These are phyloP conservation scores for Terana coerulea DNA, from an alignment of 768 basidiomycete genomes.

Conservation along the genomic window DNA sequence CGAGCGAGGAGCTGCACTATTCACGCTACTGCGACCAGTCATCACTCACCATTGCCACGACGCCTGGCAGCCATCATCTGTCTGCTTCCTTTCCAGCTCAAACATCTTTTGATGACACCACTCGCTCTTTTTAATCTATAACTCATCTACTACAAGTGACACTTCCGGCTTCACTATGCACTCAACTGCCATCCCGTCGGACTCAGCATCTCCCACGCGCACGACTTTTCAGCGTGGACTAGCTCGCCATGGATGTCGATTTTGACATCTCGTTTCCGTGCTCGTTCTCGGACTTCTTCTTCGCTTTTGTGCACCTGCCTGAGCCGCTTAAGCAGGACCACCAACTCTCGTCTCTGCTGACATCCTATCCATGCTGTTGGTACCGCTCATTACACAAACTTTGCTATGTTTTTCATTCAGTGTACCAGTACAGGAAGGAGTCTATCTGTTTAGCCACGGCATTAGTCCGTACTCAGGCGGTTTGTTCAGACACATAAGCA, in stretches of 20 bases:
- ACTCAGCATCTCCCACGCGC: too few relatives aligned
- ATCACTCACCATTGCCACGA: too few relatives aligned
- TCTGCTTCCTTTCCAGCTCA: too few relatives aligned
- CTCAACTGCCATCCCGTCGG: too few relatives aligned
- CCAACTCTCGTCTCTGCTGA: conserved; percentile 78
- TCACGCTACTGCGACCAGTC: too few relatives aligned
- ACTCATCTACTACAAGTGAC: too few relatives aligned
- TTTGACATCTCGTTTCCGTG: conserved; percentile 31
- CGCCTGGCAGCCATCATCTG: too few relatives aligned
- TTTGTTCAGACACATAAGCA: conserved; percentile 76
- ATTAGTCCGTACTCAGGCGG: conserved; percentile 87
- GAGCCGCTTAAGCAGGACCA: conserved; percentile 60
- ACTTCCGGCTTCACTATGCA: too few relatives aligned
- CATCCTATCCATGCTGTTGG: conserved; percentile 75
- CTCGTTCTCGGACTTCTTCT: conserved; percentile 48
- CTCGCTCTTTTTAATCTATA: too few relatives aligned
- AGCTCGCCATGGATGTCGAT: conserved; percentile 22
- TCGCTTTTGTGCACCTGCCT: conserved; percentile 45
- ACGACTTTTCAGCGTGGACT: too few relatives aligned
- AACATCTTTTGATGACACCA: too few relatives aligned
- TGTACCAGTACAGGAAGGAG: conserved; percentile 78
- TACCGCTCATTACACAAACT: conserved; percentile 5
- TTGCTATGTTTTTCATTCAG: neutral
- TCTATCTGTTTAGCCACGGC: conserved; percentile 74
- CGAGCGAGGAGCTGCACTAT: too few relatives aligned